Conservation (phyloP, 495 filamentous ascomycete species). For the Hypoxylon crocopeplum region DNA sequence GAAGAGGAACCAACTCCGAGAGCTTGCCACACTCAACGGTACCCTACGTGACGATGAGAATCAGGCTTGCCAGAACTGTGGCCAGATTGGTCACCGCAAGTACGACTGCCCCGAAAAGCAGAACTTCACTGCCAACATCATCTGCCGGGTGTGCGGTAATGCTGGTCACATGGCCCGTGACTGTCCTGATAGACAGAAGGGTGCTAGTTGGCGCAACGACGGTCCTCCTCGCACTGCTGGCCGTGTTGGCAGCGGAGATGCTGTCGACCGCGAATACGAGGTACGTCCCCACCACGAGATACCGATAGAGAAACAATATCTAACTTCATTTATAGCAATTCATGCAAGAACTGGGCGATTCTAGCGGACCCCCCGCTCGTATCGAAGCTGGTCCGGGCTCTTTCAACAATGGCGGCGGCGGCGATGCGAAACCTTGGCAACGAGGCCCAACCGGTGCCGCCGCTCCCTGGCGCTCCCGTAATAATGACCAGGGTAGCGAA, state of each 20-base stretch:
- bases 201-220: constrained; percentile 88
- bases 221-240: constrained; percentile 60
- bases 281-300: constrained; percentile 56
- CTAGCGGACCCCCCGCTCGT: constrained; percentile 71
- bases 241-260: constrained; percentile 79
- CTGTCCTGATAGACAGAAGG: constrained; percentile 90
- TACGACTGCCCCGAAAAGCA: constrained; percentile 98
- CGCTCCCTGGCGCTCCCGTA: constrained; percentile 73
- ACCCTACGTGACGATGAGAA: constrained; percentile 98
- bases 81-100: constrained; percentile 98
- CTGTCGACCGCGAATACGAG: constrained; percentile 93
- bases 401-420: constrained; percentile 48
- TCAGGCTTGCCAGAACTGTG: constrained; percentile 99
- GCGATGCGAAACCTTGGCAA: constrained; percentile 85
- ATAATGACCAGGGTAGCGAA: constrained; percentile 51
- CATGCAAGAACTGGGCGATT: constrained; percentile 92
- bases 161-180: constrained; percentile 92
- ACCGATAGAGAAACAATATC: constrained; percentile 46
- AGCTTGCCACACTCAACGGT: constrained; percentile 96
- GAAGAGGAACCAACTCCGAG: constrained; percentile 96
- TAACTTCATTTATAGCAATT: constrained; percentile 70
- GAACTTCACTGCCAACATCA: constrained; percentile 98
- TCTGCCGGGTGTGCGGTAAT: constrained; percentile 97
- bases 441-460: constrained; percentile 85
- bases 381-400: constrained; percentile 86